phyloP scores from a whole-genome alignment of 176 grass and related monocot species.

The Musa beccarii region DNA sequence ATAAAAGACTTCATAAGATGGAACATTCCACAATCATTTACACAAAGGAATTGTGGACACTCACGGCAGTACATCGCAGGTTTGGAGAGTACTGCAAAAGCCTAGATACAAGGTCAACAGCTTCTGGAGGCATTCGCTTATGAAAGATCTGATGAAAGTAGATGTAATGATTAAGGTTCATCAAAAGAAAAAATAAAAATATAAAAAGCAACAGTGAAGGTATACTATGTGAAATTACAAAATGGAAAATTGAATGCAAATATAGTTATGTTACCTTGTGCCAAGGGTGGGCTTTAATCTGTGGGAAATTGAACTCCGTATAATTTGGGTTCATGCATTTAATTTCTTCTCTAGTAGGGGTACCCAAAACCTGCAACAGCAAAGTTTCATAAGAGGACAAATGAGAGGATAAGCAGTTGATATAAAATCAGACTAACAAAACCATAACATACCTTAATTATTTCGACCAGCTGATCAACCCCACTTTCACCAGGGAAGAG shows the following conservation, averaged over 20 bases:
- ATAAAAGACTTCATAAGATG: not conserved
- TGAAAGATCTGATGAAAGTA: slow-evolving; percentile 51
- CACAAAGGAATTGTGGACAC: slow-evolving; percentile 14
- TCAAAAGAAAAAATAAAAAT: not conserved
- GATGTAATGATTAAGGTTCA: slow-evolving; percentile 18
- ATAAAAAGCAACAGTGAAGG: not conserved
- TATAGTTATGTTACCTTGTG: slow-evolving; percentile 37
- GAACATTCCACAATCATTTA: not conserved
- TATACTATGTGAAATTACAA: not conserved
- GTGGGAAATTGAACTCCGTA: slow-evolving; percentile 58
- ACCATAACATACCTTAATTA: slow-evolving; percentile 44
- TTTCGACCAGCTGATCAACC: slow-evolving; percentile 74
- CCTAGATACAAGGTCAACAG: slow-evolving; percentile 77
- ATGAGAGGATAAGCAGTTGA: not conserved
- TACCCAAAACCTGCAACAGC: slow-evolving; percentile 58
- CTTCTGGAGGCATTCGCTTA: slow-evolving; percentile 81
- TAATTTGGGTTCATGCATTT: slow-evolving; percentile 84
- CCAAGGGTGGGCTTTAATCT: slow-evolving; percentile 82
- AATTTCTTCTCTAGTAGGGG: slow-evolving; percentile 78
- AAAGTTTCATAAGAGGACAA: not conserved
- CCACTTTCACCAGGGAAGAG: slow-evolving; percentile 70
- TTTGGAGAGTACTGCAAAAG: slow-evolving; percentile 84
- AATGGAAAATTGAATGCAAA: no score
- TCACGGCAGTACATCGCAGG: slow-evolving; percentile 68
- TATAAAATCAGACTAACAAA: not conserved